Percentiles rank a stretch among this genome's conserved stretches.
These are phyloP conservation scores for Fusarium penzigii DNA, from an alignment of 2,329 filamentous ascomycete species.

Conservation along the genomic window DNA sequence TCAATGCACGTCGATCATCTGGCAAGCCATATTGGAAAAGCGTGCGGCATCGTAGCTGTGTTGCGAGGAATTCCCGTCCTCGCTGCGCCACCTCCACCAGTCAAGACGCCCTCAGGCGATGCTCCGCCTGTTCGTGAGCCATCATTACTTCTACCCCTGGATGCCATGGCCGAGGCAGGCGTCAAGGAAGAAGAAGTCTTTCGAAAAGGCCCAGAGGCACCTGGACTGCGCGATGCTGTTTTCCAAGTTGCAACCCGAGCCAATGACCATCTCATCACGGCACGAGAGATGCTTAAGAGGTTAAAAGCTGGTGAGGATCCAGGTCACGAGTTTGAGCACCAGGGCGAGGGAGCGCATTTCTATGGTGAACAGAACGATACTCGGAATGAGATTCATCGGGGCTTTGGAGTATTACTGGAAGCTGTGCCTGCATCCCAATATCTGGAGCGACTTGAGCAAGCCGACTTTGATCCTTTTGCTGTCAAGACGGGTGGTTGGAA, in stretches of 20 bases:
- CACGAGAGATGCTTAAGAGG: slow-evolving; percentile 84
- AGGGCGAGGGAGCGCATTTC: slow-evolving; percentile 69
- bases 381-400: slow-evolving; percentile 51
- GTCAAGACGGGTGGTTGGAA: slow-evolving; percentile 70
- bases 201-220: slow-evolving; percentile 73
- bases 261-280: slow-evolving; percentile 94
- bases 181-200: slow-evolving; percentile 90
- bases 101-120: slow-evolving; percentile 43
- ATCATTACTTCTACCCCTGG: slow-evolving; percentile 76
- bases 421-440: slow-evolving; percentile 77
- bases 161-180: slow-evolving; percentile 81
- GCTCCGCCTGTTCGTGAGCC: slow-evolving; percentile 45
- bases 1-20: slow-evolving; percentile 89
- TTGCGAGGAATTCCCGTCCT: slow-evolving; percentile 86
- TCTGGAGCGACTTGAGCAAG: slow-evolving; percentile 73
- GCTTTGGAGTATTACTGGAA: slow-evolving; percentile 80
- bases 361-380: slow-evolving; percentile 45
- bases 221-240: slow-evolving; percentile 83
- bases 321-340: slow-evolving; percentile 87
- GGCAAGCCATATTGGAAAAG: slow-evolving; percentile 93
- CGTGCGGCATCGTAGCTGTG: slow-evolving; percentile 82
- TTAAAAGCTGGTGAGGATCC: slow-evolving; percentile 71
- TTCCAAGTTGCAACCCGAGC: slow-evolving; percentile 92
- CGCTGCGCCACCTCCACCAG: slow-evolving; percentile 66
- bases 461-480: slow-evolving; percentile 81